These are phyloP conservation scores for Antarctomyces pellizariae DNA, from an alignment of 495 filamentous ascomycete genomes.

Conservation along the genomic window DNA sequence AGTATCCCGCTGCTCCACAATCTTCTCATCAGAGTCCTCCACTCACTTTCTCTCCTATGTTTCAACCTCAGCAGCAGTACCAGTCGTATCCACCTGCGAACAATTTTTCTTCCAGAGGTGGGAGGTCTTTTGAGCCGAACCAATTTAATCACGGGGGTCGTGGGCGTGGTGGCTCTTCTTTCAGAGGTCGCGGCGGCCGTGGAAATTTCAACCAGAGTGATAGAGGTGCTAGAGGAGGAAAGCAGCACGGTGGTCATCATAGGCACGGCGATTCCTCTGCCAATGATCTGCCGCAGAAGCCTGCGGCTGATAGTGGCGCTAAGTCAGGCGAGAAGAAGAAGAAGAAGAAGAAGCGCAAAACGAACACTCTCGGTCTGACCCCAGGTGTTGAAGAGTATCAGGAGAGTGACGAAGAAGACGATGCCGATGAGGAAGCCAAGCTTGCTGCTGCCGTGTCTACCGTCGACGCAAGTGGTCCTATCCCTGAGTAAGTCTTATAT, in stretches of 20 bases:
- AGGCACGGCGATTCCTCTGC: constrained; percentile 30
- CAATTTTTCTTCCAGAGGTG: constrained; percentile 5
- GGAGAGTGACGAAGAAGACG: constrained; percentile 50
- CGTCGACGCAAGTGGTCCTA: constrained; percentile 11
- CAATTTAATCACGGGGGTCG: constrained; percentile 14
- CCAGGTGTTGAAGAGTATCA: constrained; percentile 51
- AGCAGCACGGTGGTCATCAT: no score
- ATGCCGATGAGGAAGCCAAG: constrained; percentile 40
- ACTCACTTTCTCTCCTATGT: constrained; percentile 13
- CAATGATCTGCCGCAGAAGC: constrained; percentile 33
- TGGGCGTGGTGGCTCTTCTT: constrained; percentile 10
- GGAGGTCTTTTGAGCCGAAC: constrained; percentile 15
- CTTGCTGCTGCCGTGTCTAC: constrained; percentile 16
- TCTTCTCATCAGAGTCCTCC: constrained; percentile 14
- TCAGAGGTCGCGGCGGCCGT: constrained; percentile 12
- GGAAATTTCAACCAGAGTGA: constrained; percentile 16
- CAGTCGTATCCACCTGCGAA: constrained; percentile 18
- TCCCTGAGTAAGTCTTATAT: constrained; percentile 11
- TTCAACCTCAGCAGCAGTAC: constrained; percentile 9
- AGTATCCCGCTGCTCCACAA: constrained; percentile 12
- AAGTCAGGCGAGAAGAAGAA: constrained; percentile 17
- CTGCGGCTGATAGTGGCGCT: constrained; percentile 29
- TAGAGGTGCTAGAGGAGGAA: constrained; percentile 16
- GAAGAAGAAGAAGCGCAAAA: constrained; percentile 58
- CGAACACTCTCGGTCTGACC: constrained; percentile 60